phyloP scores from a whole-genome alignment of 129 eudicot genomes.

The Centella asiatica region DNA sequence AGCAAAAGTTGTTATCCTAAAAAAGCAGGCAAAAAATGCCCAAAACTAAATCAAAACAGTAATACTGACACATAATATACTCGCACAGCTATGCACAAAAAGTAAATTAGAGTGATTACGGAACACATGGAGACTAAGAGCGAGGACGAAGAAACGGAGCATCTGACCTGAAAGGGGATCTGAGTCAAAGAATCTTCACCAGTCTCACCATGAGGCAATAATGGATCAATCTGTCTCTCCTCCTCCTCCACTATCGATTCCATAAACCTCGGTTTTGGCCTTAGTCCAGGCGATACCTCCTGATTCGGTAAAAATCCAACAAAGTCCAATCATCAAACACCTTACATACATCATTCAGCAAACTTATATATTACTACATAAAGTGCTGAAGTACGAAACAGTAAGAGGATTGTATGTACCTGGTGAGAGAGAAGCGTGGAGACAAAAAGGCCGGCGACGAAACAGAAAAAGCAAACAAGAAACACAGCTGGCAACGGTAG shows the following conservation, averaged over 20 bases:
- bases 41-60: too few species aligned
- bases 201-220: slow-evolving; percentile 49
- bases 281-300: slow-evolving; percentile 30
- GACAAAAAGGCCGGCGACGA: slow-evolving; percentile 72
- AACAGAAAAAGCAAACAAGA: slow-evolving; percentile 59
- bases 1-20: too few species aligned
- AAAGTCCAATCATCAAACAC: slow-evolving; percentile 9
- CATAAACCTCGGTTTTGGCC: slow-evolving; percentile 32
- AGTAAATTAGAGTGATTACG: not conserved
- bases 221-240: slow-evolving; percentile 28
- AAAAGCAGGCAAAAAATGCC: too few species aligned
- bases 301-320: slow-evolving; percentile 8
- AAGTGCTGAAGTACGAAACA: not conserved
- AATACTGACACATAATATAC: not conserved
- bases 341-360: not conserved
- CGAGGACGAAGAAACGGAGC: not conserved
- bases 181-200: slow-evolving; percentile 55
- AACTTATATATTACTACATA: not conserved
- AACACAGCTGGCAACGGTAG: slow-evolving; percentile 53
- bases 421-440: slow-evolving; percentile 62
- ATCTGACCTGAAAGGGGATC: slow-evolving; percentile 75
- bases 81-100: not conserved
- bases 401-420: too few species aligned
- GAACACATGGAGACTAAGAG: not conserved
- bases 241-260: slow-evolving; percentile 15